Percentiles rank a stretch among this genome's conserved stretches.
These are phyloP conservation scores for Capsicum rhomboideum DNA, from an alignment of 257 asterid species.

Conservation along the genomic window DNA sequence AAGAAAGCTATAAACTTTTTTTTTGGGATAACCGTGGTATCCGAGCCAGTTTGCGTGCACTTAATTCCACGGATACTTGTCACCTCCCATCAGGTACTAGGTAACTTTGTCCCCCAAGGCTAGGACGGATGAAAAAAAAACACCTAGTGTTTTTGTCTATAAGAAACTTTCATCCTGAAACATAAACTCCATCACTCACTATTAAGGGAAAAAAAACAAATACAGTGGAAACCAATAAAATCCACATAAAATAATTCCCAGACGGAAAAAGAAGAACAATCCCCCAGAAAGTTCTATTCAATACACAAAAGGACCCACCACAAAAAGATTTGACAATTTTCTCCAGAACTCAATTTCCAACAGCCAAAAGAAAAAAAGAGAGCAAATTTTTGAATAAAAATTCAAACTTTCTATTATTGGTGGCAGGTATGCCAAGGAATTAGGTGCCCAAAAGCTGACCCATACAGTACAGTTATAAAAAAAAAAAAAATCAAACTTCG, in stretches of 20 bases:
- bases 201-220: not conserved
- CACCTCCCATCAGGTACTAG: too few relatives aligned
- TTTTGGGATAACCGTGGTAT: too few relatives aligned
- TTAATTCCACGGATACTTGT: too few relatives aligned
- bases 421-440: too few relatives aligned
- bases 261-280: not conserved
- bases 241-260: not conserved
- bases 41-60: too few relatives aligned
- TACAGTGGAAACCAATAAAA: not conserved
- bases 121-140: too few relatives aligned
- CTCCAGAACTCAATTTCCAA: not conserved
- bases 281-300: not conserved
- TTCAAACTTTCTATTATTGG: too few relatives aligned
- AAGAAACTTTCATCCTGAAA: not conserved
- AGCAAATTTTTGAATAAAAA: not conserved
- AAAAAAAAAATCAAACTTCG: not conserved
- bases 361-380: not conserved
- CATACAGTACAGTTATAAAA: too few relatives aligned
- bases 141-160: too few relatives aligned
- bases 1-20: not conserved
- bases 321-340: not conserved
- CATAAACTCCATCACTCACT: not conserved
- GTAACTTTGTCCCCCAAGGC: too few relatives aligned
- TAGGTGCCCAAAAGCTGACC: too few relatives aligned
- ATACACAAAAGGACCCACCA: not conserved